phyloP scores from a whole-genome alignment of 75 land plant genomes.

The Pinus albicaulis region DNA sequence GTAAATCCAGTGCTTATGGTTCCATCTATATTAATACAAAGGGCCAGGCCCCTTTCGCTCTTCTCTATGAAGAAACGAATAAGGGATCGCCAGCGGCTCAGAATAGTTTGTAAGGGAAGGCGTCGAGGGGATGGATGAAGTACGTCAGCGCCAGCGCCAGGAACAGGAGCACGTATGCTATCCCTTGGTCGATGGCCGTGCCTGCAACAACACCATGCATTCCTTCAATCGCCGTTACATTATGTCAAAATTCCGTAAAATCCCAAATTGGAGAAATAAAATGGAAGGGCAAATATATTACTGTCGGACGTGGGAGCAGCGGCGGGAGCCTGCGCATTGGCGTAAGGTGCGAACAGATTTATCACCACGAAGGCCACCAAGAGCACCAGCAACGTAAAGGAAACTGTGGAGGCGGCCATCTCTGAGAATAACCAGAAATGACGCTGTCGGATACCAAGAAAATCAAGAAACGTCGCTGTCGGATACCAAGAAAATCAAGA shows the following conservation, averaged over 20 bases:
- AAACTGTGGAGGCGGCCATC: conserved; percentile 13
- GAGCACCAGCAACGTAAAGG: not conserved
- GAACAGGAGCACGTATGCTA: conserved; percentile 52
- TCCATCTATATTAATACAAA: no score
- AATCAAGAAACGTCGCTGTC: not conserved
- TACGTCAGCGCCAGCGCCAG: conserved; percentile 59
- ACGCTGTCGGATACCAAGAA: no score
- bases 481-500: no score
- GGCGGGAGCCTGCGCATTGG: no score
- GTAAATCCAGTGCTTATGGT: no score
- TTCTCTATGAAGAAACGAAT: no score
- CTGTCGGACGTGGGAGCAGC: no score
- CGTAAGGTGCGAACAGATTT: not conserved
- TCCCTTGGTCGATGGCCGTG: conserved; percentile 49
- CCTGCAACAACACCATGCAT: conserved; percentile 16
- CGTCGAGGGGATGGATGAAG: conserved; percentile 54
- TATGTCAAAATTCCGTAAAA: no score
- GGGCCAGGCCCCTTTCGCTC: no score
- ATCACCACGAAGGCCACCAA: conserved; percentile 2
- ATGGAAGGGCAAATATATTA: no score
- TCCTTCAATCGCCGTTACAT: no score
- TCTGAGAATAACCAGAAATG: conserved; percentile 15
- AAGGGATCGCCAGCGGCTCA: not conserved
- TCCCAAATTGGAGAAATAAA: no score
- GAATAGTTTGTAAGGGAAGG: conserved; percentile 21